These are phyloP conservation scores for Glycine soja DNA, from an alignment of 306 rosid species.

Conservation along the genomic window DNA sequence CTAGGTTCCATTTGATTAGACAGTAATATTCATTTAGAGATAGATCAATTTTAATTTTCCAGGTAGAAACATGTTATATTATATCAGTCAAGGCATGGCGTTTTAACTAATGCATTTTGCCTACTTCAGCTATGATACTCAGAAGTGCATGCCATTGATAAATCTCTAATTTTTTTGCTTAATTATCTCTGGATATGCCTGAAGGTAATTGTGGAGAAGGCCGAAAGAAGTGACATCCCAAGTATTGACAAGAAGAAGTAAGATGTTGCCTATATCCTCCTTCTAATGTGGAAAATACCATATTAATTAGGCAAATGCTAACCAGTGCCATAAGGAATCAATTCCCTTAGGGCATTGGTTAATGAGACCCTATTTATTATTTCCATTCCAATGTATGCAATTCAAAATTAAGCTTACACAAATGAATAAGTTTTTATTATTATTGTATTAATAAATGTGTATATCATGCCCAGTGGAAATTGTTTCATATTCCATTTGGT, in stretches of 20 bases:
- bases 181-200: slow-evolving; percentile 46
- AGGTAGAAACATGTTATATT: not conserved
- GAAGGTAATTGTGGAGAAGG: slow-evolving; percentile 88
- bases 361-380: not conserved
- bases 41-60: slow-evolving; percentile 26
- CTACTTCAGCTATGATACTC: slow-evolving; percentile 1
- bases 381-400: not conserved
- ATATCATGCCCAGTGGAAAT: not conserved
- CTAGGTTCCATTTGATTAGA: not conserved
- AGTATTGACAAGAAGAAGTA: slow-evolving; percentile 86
- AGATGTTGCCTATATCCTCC: slow-evolving; percentile 31
- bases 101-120: slow-evolving; percentile 2
- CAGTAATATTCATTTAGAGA: slow-evolving; percentile 1
- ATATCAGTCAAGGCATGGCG: not conserved
- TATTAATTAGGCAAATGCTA: not conserved
- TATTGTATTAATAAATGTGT: not conserved
- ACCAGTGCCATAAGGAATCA: not conserved
- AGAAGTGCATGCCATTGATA: slow-evolving; percentile 14
- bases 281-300: slow-evolving; percentile 14
- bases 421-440: not conserved
- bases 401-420: slow-evolving; percentile 11
- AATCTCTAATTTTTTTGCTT: slow-evolving; percentile 13
- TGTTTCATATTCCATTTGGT: not conserved
- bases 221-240: slow-evolving; percentile 84
- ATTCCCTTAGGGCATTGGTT: not conserved